Percentiles rank a stretch among this genome's conserved stretches.
These are phyloP conservation scores for Alternaria arbusti DNA, from an alignment of 2,329 filamentous ascomycete genomes.

Conservation along the genomic window DNA sequence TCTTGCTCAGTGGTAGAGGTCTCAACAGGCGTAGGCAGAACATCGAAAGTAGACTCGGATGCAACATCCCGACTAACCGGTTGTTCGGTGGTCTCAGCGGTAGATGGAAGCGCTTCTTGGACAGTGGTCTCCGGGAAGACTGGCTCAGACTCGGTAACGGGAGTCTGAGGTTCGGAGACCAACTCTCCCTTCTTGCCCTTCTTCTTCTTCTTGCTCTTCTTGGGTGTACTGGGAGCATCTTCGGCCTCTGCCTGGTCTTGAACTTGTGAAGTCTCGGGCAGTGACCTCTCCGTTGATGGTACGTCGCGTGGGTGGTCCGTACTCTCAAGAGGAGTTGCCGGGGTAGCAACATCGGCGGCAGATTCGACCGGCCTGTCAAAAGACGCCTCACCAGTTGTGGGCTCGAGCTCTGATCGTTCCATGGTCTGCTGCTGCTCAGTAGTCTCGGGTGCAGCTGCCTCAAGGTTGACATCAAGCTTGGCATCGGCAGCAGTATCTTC, in stretches of 20 bases:
- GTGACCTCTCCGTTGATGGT: background rate
- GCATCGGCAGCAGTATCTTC: background rate
- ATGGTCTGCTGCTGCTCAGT: background rate
- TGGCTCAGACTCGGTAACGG: constrained; percentile 11
- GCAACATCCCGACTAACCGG: background rate
- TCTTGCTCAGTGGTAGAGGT: background rate
- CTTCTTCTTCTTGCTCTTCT: constrained; percentile 41
- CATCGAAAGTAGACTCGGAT: background rate
- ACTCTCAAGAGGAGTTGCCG: background rate
- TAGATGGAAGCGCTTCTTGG: background rate
- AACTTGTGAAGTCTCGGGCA: background rate
- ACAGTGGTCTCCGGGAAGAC: constrained; percentile 3
- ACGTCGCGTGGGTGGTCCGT: too few relatives aligned
- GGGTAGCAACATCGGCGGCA: background rate
- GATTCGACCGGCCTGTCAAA: background rate
- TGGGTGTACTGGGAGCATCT: constrained; percentile 13
- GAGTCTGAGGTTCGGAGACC: constrained; percentile 26
- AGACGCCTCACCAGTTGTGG: background rate
- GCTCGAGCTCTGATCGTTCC: background rate
- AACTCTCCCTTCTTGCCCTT: constrained; percentile 34
- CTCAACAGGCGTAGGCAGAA: background rate
- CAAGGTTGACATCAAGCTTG: background rate
- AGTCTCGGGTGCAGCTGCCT: background rate
- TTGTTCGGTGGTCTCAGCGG: background rate
- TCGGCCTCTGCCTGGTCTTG: background rate